Base-by-base conservation (phyloP, 2,329 filamentous ascomycete species). In the Thielaviopsis ethacetica region DNA sequence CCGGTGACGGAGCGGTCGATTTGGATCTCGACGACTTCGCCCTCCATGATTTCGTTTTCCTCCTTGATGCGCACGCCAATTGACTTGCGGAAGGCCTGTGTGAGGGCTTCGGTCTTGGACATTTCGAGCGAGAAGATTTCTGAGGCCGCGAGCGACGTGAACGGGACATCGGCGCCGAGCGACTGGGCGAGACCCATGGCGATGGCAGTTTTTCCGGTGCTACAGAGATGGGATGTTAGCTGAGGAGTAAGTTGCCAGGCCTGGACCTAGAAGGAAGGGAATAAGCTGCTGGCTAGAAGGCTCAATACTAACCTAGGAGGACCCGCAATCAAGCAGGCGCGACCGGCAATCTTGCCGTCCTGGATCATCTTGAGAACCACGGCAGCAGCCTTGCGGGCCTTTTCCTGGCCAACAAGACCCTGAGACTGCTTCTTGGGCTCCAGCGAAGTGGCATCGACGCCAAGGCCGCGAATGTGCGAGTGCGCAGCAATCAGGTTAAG, bases 111-210 rank as follows among this genome's bases (percentile, higher is more conserved):
- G 44, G 93, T 98, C 76, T 98, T 98, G 66, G 90, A 95, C 91
- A 98, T 97, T 73, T 98, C 93, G 68, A 97, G 81, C 26, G 91
- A 96, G 75, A 96, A 98, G 67, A 98, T 96, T 71, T 98, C 93
- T 61, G 91, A 95, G 15, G 91, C 90, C 51, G 93, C 89, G 63
- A 97, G 84, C 73, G 90, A 91, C 22, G 93, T 98, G 71, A 98
- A 98, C 3, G 93, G 93, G 1, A 96, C 91, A 70, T 98, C 93
- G 54, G 90, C 74, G 53, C 91, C 93, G 57, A 98, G 81, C 30
- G 91, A 95, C 71, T 98, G 93, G 44, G 93, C 86, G 91, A 98
- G 96, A 54, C 91, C 93, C 87, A 96, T 97, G 56, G 93, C 93
- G 66, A 98, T 95, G 54, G 93, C 93, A 0, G 93, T 98, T 76